Percentiles rank a stretch among this genome's conserved stretches.
Evolutionary conservation across 1,139 yeast genomes (phyloP).

Genomic region (Saccharomycopsis hybrid): DNA sequence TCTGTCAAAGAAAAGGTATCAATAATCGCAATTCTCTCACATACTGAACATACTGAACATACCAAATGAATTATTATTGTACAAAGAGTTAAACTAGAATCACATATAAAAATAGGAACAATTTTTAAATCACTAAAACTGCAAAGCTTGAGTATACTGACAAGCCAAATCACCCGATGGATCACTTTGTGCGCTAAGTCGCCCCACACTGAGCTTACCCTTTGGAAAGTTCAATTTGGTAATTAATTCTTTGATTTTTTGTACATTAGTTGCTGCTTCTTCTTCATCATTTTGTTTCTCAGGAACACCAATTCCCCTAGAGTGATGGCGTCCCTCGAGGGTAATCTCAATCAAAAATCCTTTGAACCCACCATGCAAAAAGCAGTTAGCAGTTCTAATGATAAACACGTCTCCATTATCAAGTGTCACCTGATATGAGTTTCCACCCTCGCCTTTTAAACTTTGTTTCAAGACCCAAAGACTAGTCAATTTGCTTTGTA

Average conservation of each 20-base stretch:
- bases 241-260: constrained; percentile 30
- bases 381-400: constrained; percentile 60
- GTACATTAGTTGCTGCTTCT: constrained; percentile 21
- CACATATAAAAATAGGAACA: no score
- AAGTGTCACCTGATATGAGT: constrained; percentile 38
- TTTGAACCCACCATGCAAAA: constrained; percentile 67
- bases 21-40: no score
- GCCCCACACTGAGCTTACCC: constrained; percentile 36
- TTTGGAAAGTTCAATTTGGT: constrained; percentile 36
- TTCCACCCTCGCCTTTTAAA: constrained; percentile 75
- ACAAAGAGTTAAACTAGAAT: no score
- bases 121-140: constrained; percentile 23
- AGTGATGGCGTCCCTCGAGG: constrained; percentile 28
- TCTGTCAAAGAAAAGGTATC: no score
- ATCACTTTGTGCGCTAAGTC: constrained; percentile 23
- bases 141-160: constrained; percentile 42
- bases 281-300: constrained; percentile 14
- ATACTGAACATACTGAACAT: no score
- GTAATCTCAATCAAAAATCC: constrained; percentile 63
- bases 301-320: background rate
- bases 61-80: no score
- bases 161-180: constrained; percentile 37
- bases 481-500: constrained; percentile 56
- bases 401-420: constrained; percentile 30
- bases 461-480: constrained; percentile 68